phyloP scores from a whole-genome alignment of 2,329 filamentous ascomycete species.

The Westerdykella aurantiaca region DNA sequence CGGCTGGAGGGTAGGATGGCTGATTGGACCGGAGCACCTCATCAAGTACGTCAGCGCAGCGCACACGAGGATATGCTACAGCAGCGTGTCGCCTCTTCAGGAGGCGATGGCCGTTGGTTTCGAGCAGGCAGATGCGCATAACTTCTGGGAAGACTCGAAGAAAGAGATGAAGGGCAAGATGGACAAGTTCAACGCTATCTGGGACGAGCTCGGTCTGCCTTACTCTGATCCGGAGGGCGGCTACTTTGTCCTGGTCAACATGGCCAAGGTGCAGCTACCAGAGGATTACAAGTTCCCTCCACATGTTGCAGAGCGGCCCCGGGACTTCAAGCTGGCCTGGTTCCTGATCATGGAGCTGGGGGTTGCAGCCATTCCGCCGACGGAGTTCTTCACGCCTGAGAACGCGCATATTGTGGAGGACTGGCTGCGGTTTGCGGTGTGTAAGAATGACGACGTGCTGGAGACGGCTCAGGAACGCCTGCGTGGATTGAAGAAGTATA shows the following conservation, averaged over 20 bases:
- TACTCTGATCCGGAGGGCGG: conserved; percentile 94
- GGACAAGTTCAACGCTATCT: conserved; percentile 69
- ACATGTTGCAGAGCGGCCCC: conserved; percentile 76
- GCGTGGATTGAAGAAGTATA: conserved; percentile 47
- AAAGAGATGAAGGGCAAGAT: conserved; percentile 87
- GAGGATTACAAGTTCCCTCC: conserved; percentile 80
- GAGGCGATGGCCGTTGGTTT: conserved; percentile 93
- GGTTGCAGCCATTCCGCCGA: conserved; percentile 91
- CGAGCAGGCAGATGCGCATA: conserved; percentile 75
- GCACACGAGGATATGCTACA: conserved; percentile 95
- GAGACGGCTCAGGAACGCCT: conserved; percentile 47
- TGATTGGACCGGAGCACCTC: conserved; percentile 82
- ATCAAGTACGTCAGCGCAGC: conserved; percentile 89
- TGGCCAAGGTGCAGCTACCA: conserved; percentile 79
- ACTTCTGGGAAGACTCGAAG: conserved; percentile 83
- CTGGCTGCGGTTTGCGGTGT: conserved; percentile 91
- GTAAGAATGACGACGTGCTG: conserved; percentile 80
- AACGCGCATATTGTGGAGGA: conserved; percentile 86
- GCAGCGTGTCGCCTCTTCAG: conserved; percentile 85
- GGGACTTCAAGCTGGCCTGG: conserved; percentile 94
- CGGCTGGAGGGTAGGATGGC: conserved; percentile 92
- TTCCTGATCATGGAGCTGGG: conserved; percentile 96
- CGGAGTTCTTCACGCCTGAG: conserved; percentile 86
- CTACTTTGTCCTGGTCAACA: conserved; percentile 95
- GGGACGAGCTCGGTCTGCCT: conserved; percentile 45